These are phyloP conservation scores for Tetracentron sinense DNA, from an alignment of 164 flowering plant genomes.

Conservation along the genomic window DNA sequence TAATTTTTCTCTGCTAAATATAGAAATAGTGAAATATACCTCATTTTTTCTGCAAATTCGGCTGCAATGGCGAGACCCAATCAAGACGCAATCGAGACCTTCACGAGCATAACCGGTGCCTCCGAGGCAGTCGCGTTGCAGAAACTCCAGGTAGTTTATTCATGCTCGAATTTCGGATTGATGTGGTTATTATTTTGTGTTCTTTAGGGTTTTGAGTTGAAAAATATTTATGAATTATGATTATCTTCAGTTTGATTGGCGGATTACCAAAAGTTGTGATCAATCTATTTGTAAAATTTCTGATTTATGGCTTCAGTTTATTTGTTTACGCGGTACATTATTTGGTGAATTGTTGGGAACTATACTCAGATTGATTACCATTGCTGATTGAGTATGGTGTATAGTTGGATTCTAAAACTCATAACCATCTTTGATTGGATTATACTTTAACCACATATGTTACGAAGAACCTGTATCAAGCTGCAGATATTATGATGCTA, in stretches of 20 bases:
- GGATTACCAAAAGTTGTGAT: no score
- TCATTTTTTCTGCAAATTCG: no score
- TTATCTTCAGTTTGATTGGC: background rate
- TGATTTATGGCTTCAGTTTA: no score
- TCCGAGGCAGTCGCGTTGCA: conserved; percentile 61
- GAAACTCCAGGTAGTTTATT: conserved; percentile 51
- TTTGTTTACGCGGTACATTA: background rate
- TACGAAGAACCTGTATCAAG: background rate
- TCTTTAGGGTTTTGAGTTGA: background rate
- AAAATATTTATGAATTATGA: background rate
- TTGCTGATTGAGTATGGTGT: background rate
- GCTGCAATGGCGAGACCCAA: conserved; percentile 55
- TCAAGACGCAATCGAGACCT: conserved; percentile 76
- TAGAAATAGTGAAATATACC: background rate
- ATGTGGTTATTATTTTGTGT: background rate
- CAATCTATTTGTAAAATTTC: no score
- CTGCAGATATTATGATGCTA: background rate
- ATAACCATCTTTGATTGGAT: background rate
- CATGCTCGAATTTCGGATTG: background rate
- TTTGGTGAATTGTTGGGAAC: background rate
- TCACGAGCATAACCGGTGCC: conserved; percentile 78
- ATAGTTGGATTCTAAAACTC: background rate
- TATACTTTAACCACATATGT: no score
- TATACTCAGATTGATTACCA: no score
- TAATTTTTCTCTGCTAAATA: background rate